Conservation (phyloP, 805 yeast species). For the Starmerella bombicola region DNA sequence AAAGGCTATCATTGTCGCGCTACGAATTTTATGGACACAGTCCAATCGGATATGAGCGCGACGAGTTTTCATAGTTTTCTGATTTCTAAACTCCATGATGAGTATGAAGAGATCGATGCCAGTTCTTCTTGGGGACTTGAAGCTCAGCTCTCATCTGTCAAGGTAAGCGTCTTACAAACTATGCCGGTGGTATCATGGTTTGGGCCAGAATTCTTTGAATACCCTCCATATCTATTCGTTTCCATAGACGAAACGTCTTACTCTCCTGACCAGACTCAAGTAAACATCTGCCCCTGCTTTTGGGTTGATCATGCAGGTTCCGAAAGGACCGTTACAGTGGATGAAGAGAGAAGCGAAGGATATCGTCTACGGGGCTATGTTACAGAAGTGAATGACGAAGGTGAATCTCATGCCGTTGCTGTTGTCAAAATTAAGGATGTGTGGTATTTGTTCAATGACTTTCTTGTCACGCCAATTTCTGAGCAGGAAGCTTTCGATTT, state of each 20-base stretch:
- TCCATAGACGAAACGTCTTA: conserved; percentile 4
- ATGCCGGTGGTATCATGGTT: neutral
- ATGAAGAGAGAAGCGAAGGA: neutral
- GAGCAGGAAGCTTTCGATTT: conserved; percentile 69
- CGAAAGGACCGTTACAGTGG: conserved; percentile 5
- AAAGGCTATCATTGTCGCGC: conserved; percentile 68
- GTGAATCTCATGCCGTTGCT: conserved; percentile 30
- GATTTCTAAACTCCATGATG: conserved; percentile 1
- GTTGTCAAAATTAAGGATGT: conserved; percentile 22
- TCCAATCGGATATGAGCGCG: conserved; percentile 26
- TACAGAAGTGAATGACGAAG: conserved; percentile 26
- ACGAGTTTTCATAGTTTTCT: conserved; percentile 2
- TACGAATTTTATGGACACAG: conserved; percentile 54
- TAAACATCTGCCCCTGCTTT: neutral
- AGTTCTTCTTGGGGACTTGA: neutral
- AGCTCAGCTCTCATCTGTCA: neutral
- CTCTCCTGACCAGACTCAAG: neutral
- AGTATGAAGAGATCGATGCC: conserved; percentile 9
- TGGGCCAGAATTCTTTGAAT: conserved; percentile 13
- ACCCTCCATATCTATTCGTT: conserved; percentile 45
- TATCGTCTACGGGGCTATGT: conserved; percentile 29
- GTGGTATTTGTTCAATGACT: conserved; percentile 88
- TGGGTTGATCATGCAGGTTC: neutral
- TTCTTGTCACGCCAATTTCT: conserved; percentile 62
- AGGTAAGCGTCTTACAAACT: neutral